phyloP scores from a whole-genome alignment of 2,329 filamentous ascomycete species.

The Proliferodiscus dingleyae region DNA sequence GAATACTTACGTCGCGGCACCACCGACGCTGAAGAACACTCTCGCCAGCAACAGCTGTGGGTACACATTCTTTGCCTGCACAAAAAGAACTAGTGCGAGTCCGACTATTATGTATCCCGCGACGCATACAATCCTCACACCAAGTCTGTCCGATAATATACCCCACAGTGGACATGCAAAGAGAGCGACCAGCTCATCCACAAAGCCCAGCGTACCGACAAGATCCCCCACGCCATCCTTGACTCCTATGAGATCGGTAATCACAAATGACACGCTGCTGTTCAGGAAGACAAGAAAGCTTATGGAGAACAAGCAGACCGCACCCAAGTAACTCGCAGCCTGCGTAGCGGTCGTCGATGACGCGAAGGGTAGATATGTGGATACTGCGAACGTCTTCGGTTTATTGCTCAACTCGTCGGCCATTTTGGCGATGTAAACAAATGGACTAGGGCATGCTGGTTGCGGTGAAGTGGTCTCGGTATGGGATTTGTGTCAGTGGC shows the following conservation, averaged over 20 bases:
- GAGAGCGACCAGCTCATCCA: slow-evolving; percentile 76
- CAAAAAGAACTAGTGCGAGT: slow-evolving; percentile 70
- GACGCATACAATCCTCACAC: slow-evolving; percentile 67
- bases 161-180: slow-evolving; percentile 79
- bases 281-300: slow-evolving; percentile 88
- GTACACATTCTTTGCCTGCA: slow-evolving; percentile 82
- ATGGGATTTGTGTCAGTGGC: not conserved
- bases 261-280: slow-evolving; percentile 76
- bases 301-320: slow-evolving; percentile 81
- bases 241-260: slow-evolving; percentile 75
- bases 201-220: slow-evolving; percentile 80
- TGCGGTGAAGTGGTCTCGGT: not conserved
- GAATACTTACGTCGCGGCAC: slow-evolving; percentile 70
- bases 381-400: slow-evolving; percentile 15
- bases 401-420: not conserved
- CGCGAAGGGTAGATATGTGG: slow-evolving; percentile 47
- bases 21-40: slow-evolving; percentile 83
- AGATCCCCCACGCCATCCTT: slow-evolving; percentile 71
- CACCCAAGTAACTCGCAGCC: slow-evolving; percentile 71
- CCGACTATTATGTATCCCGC: slow-evolving; percentile 80
- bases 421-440: slow-evolving; percentile 3
- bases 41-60: slow-evolving; percentile 81
- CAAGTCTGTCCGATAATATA: slow-evolving; percentile 68
- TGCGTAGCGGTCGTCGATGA: slow-evolving; percentile 55
- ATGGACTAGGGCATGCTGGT: not conserved